Base-by-base conservation (phyloP, 2,329 filamentous ascomycete genomes). In the Amauroascus niger region DNA sequence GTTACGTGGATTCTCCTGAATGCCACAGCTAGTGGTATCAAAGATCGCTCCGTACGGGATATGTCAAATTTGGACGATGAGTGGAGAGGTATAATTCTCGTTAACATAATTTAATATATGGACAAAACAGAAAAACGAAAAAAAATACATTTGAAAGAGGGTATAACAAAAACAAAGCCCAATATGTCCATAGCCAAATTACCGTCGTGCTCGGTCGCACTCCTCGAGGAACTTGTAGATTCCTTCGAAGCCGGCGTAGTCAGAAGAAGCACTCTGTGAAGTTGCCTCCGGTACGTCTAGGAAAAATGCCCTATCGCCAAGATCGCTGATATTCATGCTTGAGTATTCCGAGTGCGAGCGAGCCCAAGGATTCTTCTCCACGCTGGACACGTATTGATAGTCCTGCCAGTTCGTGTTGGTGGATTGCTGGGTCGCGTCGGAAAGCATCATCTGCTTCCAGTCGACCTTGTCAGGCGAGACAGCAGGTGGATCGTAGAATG, bases 151-250 rank as follows among this genome's bases (percentile, higher is more conserved):
- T 43, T 9, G 39, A 30, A 16, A 11, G 49, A 57, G 49, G 37
- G 49, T 45, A 44, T 41, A 48, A 8, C 11, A 33, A 22, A 49
- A 53, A 41, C 45, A 39, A 26, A 51, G 53, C 52, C 16, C 20
- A 11, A 53, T 48, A 40, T 20, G 52, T 14, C 14, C 6, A 49
- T 56, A 57, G 51, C 41, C 35, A 39, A 30, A 33, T 57, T 37
- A 67, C 59, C 54, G 61, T 60, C 60, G 67, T 32, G 74, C 74
- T 40, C 70, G 68, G 65, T 84, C 81, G 60, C 82, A 83, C 58
- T 83, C 77, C 60, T 82, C 78, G 55, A 86, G 72, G 62, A 86
- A 86, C 49, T 75, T 74, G 61, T 83, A 81, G 32, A 86, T 84
- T 2, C 82, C 82, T 62, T 85, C 79, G 13, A 82, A 68, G 4